A percentile compares a stretch with the other conserved stretches of the same genome.
These are phyloP conservation scores for Aspergillus chevalieri DNA, from an alignment of 2,329 filamentous ascomycete genomes.

Conservation along the genomic window DNA sequence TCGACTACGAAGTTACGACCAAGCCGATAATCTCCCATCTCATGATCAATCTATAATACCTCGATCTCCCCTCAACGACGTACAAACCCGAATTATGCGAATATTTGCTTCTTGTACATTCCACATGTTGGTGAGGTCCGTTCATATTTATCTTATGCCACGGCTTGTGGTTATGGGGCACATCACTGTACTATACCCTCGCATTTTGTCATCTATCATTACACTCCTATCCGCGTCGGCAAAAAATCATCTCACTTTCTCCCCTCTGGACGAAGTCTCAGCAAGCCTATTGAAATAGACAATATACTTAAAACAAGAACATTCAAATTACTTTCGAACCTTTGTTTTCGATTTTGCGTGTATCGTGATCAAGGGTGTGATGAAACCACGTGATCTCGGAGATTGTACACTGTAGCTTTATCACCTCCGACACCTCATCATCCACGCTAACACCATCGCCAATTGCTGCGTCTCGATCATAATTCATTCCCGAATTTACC, in stretches of 20 bases:
- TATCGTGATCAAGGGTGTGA: too few species aligned
- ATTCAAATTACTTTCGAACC: background rate
- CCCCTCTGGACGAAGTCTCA: background rate
- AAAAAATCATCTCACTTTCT: background rate
- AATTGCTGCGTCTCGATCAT: background rate
- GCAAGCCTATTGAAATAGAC: background rate
- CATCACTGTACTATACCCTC: background rate
- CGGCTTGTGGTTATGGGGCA: too few species aligned
- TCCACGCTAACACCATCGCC: background rate
- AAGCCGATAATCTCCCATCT: background rate
- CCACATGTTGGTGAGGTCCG: too few species aligned
- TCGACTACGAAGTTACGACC: background rate
- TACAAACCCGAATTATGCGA: background rate
- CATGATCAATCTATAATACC: background rate
- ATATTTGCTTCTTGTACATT: background rate
- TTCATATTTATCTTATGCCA: too few species aligned
- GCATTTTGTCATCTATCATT: background rate
- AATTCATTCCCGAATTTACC: background rate
- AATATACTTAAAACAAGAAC: background rate
- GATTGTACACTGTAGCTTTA: background rate
- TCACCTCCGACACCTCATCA: background rate
- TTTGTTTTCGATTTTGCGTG: too few species aligned
- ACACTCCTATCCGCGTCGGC: background rate
- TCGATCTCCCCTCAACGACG: background rate
- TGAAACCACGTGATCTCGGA: background rate